A percentile compares a stretch with the other conserved stretches of the same genome.
Evolutionary conservation across 805 yeast genomes (phyloP).

Genomic region (Kazachstania taianensis): DNA sequence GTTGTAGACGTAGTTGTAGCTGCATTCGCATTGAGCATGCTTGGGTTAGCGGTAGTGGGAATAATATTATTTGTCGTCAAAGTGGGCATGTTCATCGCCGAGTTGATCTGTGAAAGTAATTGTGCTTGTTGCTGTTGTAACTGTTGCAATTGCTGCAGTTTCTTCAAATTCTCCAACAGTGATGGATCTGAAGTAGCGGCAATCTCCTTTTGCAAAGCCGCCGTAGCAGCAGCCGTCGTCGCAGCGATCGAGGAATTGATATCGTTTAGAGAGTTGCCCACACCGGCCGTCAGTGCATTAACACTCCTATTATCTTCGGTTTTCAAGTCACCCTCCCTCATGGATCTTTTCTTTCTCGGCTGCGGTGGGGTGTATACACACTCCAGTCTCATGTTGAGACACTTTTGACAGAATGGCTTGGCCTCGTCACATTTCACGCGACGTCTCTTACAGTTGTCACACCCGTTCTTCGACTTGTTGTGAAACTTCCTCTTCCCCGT

Average conservation of each 20-base stretch:
- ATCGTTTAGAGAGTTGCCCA: too few species aligned
- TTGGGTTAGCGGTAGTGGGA: too few species aligned
- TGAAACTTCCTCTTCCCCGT: constrained; percentile 81
- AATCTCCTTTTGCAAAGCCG: not conserved
- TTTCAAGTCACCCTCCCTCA: not conserved
- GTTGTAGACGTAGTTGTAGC: too few species aligned
- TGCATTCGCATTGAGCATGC: too few species aligned
- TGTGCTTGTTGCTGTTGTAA: constrained; percentile 13
- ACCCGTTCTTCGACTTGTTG: constrained; percentile 80
- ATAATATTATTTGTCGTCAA: constrained; percentile 3
- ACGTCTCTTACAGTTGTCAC: constrained; percentile 79
- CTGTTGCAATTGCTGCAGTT: constrained; percentile 18
- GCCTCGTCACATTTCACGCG: constrained; percentile 89
- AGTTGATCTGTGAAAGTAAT: constrained; percentile 7
- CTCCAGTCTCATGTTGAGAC: constrained; percentile 65
- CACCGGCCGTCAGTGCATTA: not conserved
- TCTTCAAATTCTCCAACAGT: constrained; percentile 14
- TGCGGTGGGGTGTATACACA: constrained; percentile 48
- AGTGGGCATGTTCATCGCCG: not conserved
- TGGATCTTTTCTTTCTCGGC: constrained; percentile 14
- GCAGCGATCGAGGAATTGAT: too few species aligned
- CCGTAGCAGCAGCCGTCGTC: not conserved
- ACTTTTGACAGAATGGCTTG: constrained; percentile 70
- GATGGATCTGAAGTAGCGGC: constrained; percentile 3
- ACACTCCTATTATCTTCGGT: not conserved